These are phyloP conservation scores for Aspergillus haitiensis DNA, from an alignment of 495 filamentous ascomycete species.

Conservation along the genomic window DNA sequence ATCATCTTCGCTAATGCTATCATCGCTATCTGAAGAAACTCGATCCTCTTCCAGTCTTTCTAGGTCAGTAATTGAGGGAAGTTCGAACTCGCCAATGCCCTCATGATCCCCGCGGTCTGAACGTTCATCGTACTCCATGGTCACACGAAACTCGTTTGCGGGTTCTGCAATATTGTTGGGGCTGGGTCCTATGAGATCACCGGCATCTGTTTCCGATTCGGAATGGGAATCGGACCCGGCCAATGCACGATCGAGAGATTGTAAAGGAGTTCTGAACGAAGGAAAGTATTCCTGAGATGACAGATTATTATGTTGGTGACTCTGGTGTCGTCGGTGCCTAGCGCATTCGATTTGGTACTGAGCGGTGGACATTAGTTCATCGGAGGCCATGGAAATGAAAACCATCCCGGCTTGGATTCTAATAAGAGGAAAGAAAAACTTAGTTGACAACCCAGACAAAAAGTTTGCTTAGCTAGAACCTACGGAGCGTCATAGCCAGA, in stretches of 20 bases:
- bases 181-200: slow-evolving; percentile 11
- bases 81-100: slow-evolving; percentile 9
- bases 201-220: slow-evolving; percentile 25
- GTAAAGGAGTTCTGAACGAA: slow-evolving; percentile 38
- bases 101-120: slow-evolving; percentile 28
- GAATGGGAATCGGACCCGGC: slow-evolving; percentile 29
- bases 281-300: slow-evolving; percentile 47
- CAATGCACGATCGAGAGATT: slow-evolving; percentile 31
- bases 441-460: slow-evolving; percentile 11
- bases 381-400: slow-evolving; percentile 80
- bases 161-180: slow-evolving; percentile 23
- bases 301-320: slow-evolving; percentile 31
- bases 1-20: slow-evolving; percentile 42
- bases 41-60: slow-evolving; percentile 38
- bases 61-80: slow-evolving; percentile 27
- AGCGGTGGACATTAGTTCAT: slow-evolving; percentile 72
- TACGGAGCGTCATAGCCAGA: slow-evolving; percentile 83
- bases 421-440: not conserved
- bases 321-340: slow-evolving; percentile 29
- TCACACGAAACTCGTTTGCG: slow-evolving; percentile 48
- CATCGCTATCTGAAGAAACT: slow-evolving; percentile 53
- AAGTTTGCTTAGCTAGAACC: slow-evolving; percentile 30
- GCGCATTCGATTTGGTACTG: slow-evolving; percentile 73
- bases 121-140: slow-evolving; percentile 50
- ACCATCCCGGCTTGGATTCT: slow-evolving; percentile 87